phyloP scores from a whole-genome alignment of 148 eudicot species.

The Diospyros lotus region DNA sequence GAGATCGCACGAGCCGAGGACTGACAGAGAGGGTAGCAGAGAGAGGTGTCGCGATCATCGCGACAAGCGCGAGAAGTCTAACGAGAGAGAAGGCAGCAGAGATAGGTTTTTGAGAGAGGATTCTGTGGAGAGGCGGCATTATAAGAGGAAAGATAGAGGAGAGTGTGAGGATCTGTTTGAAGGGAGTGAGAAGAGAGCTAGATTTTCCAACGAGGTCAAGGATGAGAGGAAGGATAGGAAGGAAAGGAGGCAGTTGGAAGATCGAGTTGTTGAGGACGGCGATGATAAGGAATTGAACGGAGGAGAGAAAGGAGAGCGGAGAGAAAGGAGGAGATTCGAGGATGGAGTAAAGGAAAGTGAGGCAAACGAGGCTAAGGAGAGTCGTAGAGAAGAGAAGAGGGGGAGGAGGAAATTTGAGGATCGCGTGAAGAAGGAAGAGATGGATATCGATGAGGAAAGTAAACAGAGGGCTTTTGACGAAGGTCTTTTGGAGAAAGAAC shows the following conservation, averaged over 20 bases:
- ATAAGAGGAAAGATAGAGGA: conserved; percentile 40
- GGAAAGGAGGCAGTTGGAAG: conserved; percentile 40
- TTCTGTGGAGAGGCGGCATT: too few species aligned
- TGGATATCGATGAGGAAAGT: conserved; percentile 22
- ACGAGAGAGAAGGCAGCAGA: conserved; percentile 16
- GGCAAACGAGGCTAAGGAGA: conserved; percentile 3
- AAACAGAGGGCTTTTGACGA: conserved; percentile 24
- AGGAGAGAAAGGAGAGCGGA: conserved; percentile 25
- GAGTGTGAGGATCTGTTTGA: conserved; percentile 29
- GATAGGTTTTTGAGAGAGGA: too few species aligned
- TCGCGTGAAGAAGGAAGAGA: conserved; percentile 28
- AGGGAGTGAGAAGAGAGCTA: conserved; percentile 38
- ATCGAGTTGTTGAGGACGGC: conserved; percentile 17
- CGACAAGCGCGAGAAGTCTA: conserved; percentile 26
- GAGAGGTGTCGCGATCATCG: too few species aligned
- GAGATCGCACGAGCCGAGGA: conserved; percentile 6
- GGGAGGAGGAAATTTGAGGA: conserved; percentile 41
- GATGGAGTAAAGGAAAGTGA: conserved; percentile 20
- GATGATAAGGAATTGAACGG: conserved; percentile 12
- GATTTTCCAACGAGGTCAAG: conserved; percentile 28
- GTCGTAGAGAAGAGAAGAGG: conserved; percentile 19
- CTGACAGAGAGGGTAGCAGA: conserved; percentile 23
- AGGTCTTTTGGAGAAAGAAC: conserved; percentile 19
- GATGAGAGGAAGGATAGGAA: conserved; percentile 26
- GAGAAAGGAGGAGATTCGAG: conserved; percentile 35